Percentiles rank a stretch among this genome's conserved stretches.
Conservation (phyloP, 208 protist species). For the Wallacemonas sp. region DNA sequence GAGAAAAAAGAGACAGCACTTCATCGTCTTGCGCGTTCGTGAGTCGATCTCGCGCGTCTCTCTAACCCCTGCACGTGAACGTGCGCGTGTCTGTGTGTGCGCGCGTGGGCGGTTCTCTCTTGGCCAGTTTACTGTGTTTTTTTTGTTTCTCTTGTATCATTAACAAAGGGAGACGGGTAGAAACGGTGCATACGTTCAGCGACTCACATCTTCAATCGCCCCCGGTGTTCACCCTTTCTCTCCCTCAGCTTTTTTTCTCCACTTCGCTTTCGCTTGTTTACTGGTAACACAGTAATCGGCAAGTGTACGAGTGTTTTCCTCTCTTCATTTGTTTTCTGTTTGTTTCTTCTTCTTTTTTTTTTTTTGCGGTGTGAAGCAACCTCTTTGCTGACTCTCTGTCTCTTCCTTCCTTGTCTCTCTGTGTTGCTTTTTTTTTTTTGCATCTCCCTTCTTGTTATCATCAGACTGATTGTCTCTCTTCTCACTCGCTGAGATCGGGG, state of each 20-base stretch:
- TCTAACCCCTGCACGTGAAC: too few relatives aligned
- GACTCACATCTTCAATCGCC: too few relatives aligned
- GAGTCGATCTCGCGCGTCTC: too few relatives aligned
- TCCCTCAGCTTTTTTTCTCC: constrained; percentile 6
- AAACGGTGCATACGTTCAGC: too few relatives aligned
- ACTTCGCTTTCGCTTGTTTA: background rate
- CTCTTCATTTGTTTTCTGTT: constrained; percentile 9
- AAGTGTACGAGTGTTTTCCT: background rate
- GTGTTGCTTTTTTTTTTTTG: constrained; percentile 9
- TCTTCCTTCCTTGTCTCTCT: constrained; percentile 7
- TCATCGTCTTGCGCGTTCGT: too few relatives aligned
- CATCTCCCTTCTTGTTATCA: background rate
- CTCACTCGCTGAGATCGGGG: too few relatives aligned
- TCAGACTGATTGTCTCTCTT: too few relatives aligned
- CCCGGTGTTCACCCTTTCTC: background rate
- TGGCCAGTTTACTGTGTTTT: constrained; percentile 12
- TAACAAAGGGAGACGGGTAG: too few relatives aligned
- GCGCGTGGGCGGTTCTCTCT: too few relatives aligned
- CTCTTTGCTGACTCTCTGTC: background rate
- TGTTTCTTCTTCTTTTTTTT: background rate
- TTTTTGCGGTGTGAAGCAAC: too few relatives aligned
- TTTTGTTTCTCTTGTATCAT: too few relatives aligned
- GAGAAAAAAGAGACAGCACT: constrained; percentile 7
- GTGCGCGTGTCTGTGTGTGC: too few relatives aligned
- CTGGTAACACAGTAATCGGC: background rate